Base-by-base conservation (phyloP, 306 rosid genomes). In the Ormosia semicastrata region DNA sequence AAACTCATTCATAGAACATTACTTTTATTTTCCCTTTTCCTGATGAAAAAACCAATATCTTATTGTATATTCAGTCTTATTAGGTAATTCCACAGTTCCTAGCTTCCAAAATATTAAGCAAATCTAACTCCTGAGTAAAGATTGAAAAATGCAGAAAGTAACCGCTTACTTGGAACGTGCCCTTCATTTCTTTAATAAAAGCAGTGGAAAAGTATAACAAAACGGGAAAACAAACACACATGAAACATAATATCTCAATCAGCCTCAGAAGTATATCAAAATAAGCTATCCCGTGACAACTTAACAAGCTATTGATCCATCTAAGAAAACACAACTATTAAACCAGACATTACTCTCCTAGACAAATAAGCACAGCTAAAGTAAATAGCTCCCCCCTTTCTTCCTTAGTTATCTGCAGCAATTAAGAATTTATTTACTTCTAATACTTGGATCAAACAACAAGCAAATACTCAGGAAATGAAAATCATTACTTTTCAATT, bases 341-440 rank as follows among this genome's bases (percentile, higher is more conserved):
- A 69, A 33, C 50, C 79, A 76, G 12, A 81, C 46, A 37, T 79
- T 30, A 74, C 30, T 73, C 43, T 29, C 3, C 75, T 14, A 82
- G 36, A 73, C 39, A 72, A 52, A 13, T 67, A 40, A 29, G 12
- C 60, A 75, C 53, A 44, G 43, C 75, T 41, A 58, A 67, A 17
- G 15, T 18, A 58, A 24, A 67, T 33, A 47, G 36, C 40, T 34
- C 65, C 75, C 32, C 3, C 9, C 2, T 17, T 5, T 56, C 13
- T 63, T 34, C 43, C 44, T 3, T 15, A 24, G 24, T 24, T 24
- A 46, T 33, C 13, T 10, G 68, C 67, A 64, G 39, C 30, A 47
- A 13, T 10, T 7, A 66, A 1, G 30, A 68, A 29, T 2, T n/a
- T 7, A 41, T 3, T 52, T 39, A 63, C 32, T 40, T 62, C 37